Percentiles rank a stretch among this genome's conserved stretches.
phyloP scores from a whole-genome alignment of 306 rosid genomes.

The Gleditsia sinensis region DNA sequence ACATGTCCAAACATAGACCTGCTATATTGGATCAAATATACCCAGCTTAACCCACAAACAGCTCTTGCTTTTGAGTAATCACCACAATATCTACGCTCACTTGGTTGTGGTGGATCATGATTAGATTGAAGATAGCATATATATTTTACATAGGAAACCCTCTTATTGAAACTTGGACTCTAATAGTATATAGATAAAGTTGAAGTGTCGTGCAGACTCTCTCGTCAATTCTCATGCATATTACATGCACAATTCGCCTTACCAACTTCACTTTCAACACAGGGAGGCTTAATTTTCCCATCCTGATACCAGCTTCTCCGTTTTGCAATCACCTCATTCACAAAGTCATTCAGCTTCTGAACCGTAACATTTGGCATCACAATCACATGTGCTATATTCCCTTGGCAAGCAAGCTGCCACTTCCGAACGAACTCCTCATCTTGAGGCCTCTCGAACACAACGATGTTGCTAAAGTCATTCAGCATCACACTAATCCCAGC shows the following conservation, averaged over 20 bases:
- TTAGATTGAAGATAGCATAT: too few relatives aligned
- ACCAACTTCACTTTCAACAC: slow-evolving; percentile 55
- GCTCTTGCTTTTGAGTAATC: too few relatives aligned
- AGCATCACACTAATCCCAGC: slow-evolving; percentile 63
- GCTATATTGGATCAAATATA: too few relatives aligned
- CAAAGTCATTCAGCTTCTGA: slow-evolving; percentile 53
- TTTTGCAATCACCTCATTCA: slow-evolving; percentile 41
- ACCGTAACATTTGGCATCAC: slow-evolving; percentile 60
- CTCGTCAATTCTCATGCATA: slow-evolving; percentile 24
- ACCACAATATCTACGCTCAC: too few relatives aligned
- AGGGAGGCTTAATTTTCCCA: slow-evolving; percentile 46
- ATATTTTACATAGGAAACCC: too few relatives aligned
- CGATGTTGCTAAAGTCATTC: slow-evolving; percentile 61
- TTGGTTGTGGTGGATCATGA: too few relatives aligned
- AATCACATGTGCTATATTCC: slow-evolving; percentile 62
- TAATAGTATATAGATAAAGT: too few relatives aligned
- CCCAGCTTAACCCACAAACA: too few relatives aligned
- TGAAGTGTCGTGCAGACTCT: too few relatives aligned
- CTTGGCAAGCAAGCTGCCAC: slow-evolving; percentile 70
- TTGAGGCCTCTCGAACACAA: slow-evolving; percentile 64
- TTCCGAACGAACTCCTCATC: slow-evolving; percentile 55
- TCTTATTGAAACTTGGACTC: too few relatives aligned
- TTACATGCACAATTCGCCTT: slow-evolving; percentile 46
- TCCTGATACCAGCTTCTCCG: slow-evolving; percentile 50
- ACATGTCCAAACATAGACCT: too few relatives aligned